Evolutionary conservation across 129 eudicot genomes (phyloP).

Genomic region (Rutidosis leptorrhynchoides): DNA sequence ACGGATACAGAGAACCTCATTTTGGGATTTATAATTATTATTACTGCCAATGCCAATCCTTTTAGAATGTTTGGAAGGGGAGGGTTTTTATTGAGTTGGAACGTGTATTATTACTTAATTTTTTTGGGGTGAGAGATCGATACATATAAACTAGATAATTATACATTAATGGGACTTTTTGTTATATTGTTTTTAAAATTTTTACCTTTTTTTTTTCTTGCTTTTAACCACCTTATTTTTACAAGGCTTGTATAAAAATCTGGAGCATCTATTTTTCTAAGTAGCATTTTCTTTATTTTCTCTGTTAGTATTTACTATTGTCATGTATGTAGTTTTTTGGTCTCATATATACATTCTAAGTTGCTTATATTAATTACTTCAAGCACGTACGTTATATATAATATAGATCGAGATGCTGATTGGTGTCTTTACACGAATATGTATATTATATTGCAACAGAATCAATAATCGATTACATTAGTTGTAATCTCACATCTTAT

Average conservation of each 20-base stretch:
- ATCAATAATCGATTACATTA: constrained; percentile 10
- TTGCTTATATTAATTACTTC: no score
- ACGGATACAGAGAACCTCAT: constrained; percentile 24
- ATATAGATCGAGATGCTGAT: not conserved
- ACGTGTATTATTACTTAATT: constrained; percentile 25
- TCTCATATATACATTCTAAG: not conserved
- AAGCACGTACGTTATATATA: not conserved
- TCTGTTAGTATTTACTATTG: not conserved
- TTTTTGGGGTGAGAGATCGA: constrained; percentile 21
- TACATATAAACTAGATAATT: constrained; percentile 7
- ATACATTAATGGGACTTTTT: constrained; percentile 24
- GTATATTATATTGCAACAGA: constrained; percentile 15
- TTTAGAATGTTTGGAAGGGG: not conserved
- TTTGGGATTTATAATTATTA: constrained; percentile 18
- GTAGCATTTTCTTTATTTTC: not conserved
- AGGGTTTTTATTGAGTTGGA: constrained; percentile 24
- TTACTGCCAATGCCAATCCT: no score
- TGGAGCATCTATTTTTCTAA: not conserved
- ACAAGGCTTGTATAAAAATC: not conserved
- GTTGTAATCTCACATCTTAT: constrained; percentile 38
- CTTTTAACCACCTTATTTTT: not conserved
- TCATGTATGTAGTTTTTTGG: not conserved
- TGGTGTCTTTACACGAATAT: not conserved
- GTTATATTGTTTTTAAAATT: not conserved
- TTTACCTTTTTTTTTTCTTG: constrained; percentile 10